These are phyloP conservation scores for Candolleomyces efflorescens DNA, from an alignment of 768 basidiomycete genomes.

Conservation along the genomic window DNA sequence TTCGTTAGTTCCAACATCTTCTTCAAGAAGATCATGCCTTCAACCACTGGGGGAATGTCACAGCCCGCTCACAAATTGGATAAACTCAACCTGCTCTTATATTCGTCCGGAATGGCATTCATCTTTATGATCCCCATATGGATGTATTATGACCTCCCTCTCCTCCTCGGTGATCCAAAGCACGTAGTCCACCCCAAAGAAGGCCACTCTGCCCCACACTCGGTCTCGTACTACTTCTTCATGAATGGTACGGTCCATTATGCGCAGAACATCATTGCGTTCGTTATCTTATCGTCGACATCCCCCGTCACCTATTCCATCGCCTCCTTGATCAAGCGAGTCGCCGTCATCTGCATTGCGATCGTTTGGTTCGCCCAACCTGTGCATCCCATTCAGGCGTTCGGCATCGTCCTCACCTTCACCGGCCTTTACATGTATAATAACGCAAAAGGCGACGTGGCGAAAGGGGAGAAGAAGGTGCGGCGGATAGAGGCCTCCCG, in stretches of 20 bases:
- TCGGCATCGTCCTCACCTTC: conserved; percentile 91
- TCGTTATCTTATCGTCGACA: conserved; percentile 91
- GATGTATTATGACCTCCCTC: conserved; percentile 81
- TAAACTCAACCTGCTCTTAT: conserved; percentile 94
- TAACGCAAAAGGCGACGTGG: conserved; percentile 87
- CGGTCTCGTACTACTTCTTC: conserved; percentile 78
- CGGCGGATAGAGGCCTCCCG: conserved; percentile 69
- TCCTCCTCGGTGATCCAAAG: conserved; percentile 45
- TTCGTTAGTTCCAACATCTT: conserved; percentile 99
- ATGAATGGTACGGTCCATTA: conserved; percentile 97
- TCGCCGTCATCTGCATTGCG: conserved; percentile 96
- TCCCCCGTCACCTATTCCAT: conserved; percentile 99
- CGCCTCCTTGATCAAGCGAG: conserved; percentile 95
- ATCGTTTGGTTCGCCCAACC: conserved; percentile 94
- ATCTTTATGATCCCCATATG: conserved; percentile 95
- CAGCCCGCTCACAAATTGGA: conserved; percentile 74
- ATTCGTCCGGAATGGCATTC: conserved; percentile 93
- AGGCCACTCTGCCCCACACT: conserved; percentile 49
- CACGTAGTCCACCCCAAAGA: conserved; percentile 43
- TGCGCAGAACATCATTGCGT: conserved; percentile 95
- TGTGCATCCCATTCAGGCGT: conserved; percentile 77
- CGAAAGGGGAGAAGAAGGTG: conserved; percentile 87
- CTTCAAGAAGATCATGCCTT: conserved; percentile 97
- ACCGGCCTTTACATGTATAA: conserved; percentile 95
- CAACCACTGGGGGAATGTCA: conserved; percentile 37